Evolutionary conservation across 768 basidiomycete genomes (phyloP), one percentile per base, ranked within the genome.

Genomic region (Lactarius pseudohatsudake): DNA sequence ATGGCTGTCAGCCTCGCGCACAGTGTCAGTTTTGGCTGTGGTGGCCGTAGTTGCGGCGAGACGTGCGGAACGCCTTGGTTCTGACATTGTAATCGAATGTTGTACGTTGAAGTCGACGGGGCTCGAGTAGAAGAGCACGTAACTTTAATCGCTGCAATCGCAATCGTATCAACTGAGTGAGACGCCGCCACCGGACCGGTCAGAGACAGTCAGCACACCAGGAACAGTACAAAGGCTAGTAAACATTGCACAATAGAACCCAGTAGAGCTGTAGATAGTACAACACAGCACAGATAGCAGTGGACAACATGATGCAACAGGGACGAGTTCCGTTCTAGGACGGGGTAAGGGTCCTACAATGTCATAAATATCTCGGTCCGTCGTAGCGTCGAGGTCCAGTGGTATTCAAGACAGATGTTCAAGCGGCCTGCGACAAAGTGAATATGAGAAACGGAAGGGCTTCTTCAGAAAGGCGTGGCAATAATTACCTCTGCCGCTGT

Each of bases 1-100:
- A 15, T 60, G 41, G 22, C 30, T 15, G 2, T 43, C 34, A 54
- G 18, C 15, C 47, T 56, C 34, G 59, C 65, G 41, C 26, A 69
- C 43, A 30, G 34, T 5, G 8, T 54, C 64, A 47, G 57, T 45
- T 55, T 22, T 10, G 30, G 40, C 20, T 40, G 61, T 59, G 26
- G 68, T 15, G 6, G 62, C 10, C 36, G 38, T 4, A 58, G 3
- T 68, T 40, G 66, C 69, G n/a, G 69, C 69, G 34, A 69, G 66
- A 62, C 69, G 69, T 28, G 69, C 62, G n/a, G 69, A 69, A 30
- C 69, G 69, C 32, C 69, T 63, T 63, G 69, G 69, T 55, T 69
- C 66, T n/a, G 69, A 68, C 69, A 69, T 69, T 10, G 32, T n/a
- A 2, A 15, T 28, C 10, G 22, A 18, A n/a, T 32, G 26, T 34